These are phyloP conservation scores for Didymosphaeria variabile DNA, from an alignment of 2,329 filamentous ascomycete species.

Conservation along the genomic window DNA sequence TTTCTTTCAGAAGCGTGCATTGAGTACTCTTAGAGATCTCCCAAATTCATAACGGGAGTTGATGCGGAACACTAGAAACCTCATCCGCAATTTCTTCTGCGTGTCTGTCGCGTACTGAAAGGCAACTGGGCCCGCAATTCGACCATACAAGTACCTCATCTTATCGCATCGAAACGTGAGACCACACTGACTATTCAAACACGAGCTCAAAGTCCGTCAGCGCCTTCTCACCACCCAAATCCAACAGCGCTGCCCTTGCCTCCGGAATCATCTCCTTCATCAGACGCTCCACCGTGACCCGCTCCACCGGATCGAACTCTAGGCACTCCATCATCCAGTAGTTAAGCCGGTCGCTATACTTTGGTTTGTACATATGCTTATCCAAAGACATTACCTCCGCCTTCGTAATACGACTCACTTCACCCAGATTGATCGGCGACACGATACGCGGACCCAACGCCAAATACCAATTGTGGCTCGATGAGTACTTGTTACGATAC, in stretches of 20 bases:
- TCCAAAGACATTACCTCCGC: neutral
- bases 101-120: no score
- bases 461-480: conserved; percentile 21
- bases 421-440: conserved; percentile 34
- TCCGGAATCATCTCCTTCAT: conserved; percentile 24
- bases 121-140: no score
- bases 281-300: conserved; percentile 23
- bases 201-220: conserved; percentile 33
- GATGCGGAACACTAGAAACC: no score
- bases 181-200: neutral
- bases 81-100: no score
- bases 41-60: no score
- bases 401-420: neutral
- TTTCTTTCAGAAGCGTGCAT: no score
- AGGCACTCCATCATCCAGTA: conserved; percentile 37
- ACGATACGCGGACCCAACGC: conserved; percentile 30
- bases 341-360: conserved; percentile 38
- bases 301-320: conserved; percentile 12
- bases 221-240: conserved; percentile 27
- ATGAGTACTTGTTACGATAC: conserved; percentile 8
- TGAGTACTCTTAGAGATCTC: no score
- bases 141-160: no score
- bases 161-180: no score
- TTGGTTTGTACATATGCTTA: conserved; percentile 13
- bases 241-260: conserved; percentile 25